Percentiles rank a stretch among this genome's conserved stretches.
These are phyloP conservation scores for Rugosomyces carneus DNA, from an alignment of 1,284 basidiomycete species.

Conservation along the genomic window DNA sequence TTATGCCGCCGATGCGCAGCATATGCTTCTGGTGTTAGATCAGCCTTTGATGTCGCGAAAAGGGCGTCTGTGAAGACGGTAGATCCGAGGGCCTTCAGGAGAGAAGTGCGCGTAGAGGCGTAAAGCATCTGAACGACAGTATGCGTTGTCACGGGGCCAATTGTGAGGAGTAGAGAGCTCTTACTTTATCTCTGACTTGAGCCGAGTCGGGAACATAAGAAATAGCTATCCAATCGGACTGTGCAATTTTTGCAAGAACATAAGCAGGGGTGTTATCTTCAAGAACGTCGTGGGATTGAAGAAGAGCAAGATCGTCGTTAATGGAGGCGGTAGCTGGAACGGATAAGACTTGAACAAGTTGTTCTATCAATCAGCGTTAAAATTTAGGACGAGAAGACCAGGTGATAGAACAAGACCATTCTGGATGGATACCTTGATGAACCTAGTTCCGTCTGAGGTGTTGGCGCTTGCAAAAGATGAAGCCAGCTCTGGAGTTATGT, in stretches of 20 bases:
- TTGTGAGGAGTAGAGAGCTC: slow-evolving; percentile 5
- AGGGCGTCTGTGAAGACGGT: slow-evolving; percentile 71
- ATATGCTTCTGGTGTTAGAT: slow-evolving; percentile 64
- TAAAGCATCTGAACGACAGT: slow-evolving; percentile 74
- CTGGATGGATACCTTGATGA: slow-evolving; percentile 68
- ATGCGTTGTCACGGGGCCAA: neutral
- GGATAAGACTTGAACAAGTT: slow-evolving; percentile 52
- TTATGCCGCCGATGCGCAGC: slow-evolving; percentile 68
- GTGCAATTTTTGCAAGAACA: slow-evolving; percentile 57
- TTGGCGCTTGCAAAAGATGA: slow-evolving; percentile 53
- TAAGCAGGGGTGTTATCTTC: slow-evolving; percentile 65
- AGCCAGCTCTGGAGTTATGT: slow-evolving; percentile 45
- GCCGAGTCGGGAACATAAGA: slow-evolving; percentile 74
- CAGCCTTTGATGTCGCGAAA: slow-evolving; percentile 74
- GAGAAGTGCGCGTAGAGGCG: slow-evolving; percentile 73
- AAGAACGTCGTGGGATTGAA: slow-evolving; percentile 45
- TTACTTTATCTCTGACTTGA: slow-evolving; percentile 71
- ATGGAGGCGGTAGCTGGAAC: slow-evolving; percentile 44
- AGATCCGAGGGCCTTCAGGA: slow-evolving; percentile 74
- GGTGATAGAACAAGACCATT: slow-evolving; percentile 48
- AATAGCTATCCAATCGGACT: slow-evolving; percentile 63
- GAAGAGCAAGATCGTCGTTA: slow-evolving; percentile 49
- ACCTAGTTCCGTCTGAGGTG: slow-evolving; percentile 45
- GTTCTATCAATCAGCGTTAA: slow-evolving; percentile 39
- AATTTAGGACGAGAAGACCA: slow-evolving; percentile 20